Base-by-base conservation (phyloP, 192 early-diverging fungal species). In the Coemansia sp. region DNA sequence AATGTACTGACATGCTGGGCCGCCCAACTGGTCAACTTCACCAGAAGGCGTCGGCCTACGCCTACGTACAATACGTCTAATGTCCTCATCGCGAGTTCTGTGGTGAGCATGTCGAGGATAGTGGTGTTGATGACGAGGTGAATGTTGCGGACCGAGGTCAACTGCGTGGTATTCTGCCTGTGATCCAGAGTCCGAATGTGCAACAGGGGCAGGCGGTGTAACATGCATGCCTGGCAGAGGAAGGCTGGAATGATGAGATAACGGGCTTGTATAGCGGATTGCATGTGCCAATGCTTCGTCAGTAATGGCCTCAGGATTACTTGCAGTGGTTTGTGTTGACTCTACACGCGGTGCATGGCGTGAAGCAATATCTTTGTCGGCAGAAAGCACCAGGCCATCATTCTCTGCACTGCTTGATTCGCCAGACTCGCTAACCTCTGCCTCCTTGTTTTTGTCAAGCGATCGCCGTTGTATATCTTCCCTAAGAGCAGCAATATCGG, bases 1-100 rank as follows among this genome's bases (percentile, higher is more conserved):
- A 23, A 80, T 65, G 54, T 56, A 80, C 57, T 80, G 63, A 34
- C 77, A 80, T 0, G 59, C 62, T 38, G 48, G 63, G 0, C 56
- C 54, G 10, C 34, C 58, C 23, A 58, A 62, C 22, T 30, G 49
- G 18, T 27, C 53, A 9, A 26, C 57, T 8, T 32, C 53, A 51
- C 38, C 23, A 32, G 57, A 21, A 0, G 38, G 62, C 47, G 16
- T 48, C n/a, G 21, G 50, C 41, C 23, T 21, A 28, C 65, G 68
- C 44, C 65, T 64, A 23, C 75, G 75, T 38, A 69, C 26, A 10
- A 69, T 66, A 18, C 73, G 53, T 34, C 73, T 58, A 18, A 69
- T 58, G 1, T 50, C 49, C 14, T 44, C 54, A 4, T 26, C 14
- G 34, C 34, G 34, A 9, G 34, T 38, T 2, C 34, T 38, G 10